Evolutionary conservation across 768 basidiomycete species (phyloP).

Genomic region (Lyophyllum semitale): DNA sequence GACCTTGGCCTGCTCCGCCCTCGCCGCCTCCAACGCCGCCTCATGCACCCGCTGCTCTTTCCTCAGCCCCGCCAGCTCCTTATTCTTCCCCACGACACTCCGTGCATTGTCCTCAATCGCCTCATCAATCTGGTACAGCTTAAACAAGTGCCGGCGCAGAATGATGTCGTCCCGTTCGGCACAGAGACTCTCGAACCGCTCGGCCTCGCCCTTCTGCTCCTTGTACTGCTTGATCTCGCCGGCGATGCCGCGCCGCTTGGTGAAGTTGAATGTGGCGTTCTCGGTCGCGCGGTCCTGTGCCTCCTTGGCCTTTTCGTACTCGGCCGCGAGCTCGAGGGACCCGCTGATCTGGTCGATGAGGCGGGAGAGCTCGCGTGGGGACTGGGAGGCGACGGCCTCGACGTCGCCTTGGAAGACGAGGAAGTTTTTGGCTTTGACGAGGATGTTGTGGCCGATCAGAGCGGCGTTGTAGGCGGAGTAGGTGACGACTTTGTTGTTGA

Average conservation of each 20-base stretch:
- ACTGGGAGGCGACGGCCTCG: conserved; percentile 95
- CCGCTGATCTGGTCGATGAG: conserved; percentile 97
- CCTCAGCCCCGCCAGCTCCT: conserved; percentile 65
- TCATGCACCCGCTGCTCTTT: conserved; percentile 74
- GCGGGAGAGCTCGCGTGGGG: conserved; percentile 82
- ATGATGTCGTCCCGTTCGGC: conserved; percentile 85
- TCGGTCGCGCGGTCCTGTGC: conserved; percentile 91
- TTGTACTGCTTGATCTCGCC: conserved; percentile 97
- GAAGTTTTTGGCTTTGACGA: conserved; percentile 99
- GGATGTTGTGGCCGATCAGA: conserved; percentile 87
- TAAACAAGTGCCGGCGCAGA: conserved; percentile 81
- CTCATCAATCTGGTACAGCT: conserved; percentile 87
- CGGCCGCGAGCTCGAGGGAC: conserved; percentile 83
- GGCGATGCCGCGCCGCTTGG: conserved; percentile 88
- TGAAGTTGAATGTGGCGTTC: conserved; percentile 92
- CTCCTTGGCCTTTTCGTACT: conserved; percentile 88
- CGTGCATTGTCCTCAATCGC: conserved; percentile 73
- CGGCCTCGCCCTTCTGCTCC: conserved; percentile 94
- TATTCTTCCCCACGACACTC: conserved; percentile 73
- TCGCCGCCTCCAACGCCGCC: conserved; percentile 67
- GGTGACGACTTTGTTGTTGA: conserved; percentile 80
- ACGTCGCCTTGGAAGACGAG: conserved; percentile 99
- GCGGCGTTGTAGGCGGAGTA: conserved; percentile 89
- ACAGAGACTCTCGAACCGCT: conserved; percentile 78
- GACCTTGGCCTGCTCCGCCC: conserved; percentile 79